Evolutionary conservation across 2,329 filamentous ascomycete genomes (phyloP).

Genomic region (Conoideocrella luteorostrata): DNA sequence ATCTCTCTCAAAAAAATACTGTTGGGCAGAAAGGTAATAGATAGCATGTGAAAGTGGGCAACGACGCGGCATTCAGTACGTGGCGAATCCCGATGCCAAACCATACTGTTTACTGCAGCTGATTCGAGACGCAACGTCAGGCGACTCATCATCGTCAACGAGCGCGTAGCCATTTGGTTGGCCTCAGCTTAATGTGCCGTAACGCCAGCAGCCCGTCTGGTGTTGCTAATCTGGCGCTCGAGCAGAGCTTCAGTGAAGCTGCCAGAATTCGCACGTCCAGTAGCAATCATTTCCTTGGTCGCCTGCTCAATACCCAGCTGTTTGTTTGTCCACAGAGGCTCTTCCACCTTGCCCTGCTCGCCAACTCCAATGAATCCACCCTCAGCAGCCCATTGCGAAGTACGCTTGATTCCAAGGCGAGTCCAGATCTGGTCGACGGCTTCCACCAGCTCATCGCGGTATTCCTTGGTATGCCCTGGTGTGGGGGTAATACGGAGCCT

Average conservation of each 20-base stretch:
- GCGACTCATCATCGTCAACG: no score
- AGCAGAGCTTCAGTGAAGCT: slow-evolving; percentile 53
- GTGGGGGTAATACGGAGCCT: slow-evolving; percentile 93
- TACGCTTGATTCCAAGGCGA: slow-evolving; percentile 84
- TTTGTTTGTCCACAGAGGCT: slow-evolving; percentile 84
- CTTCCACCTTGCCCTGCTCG: slow-evolving; percentile 53
- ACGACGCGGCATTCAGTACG: not conserved
- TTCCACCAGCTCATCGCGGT: slow-evolving; percentile 76
- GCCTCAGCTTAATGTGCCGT: slow-evolving; percentile 15
- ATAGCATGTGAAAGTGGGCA: slow-evolving; percentile 2
- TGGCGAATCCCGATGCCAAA: slow-evolving; percentile 1
- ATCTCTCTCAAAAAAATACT: not conserved
- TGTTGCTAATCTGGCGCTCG: slow-evolving; percentile 42
- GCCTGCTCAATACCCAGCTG: slow-evolving; percentile 74
- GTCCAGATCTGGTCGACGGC: slow-evolving; percentile 86
- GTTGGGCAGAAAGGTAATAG: not conserved
- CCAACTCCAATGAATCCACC: slow-evolving; percentile 96
- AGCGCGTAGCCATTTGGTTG: no score
- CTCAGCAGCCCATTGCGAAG: slow-evolving; percentile 81
- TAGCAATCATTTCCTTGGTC: slow-evolving; percentile 53
- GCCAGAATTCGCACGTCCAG: slow-evolving; percentile 24
- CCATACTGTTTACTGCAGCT: not conserved
- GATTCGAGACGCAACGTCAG: not conserved
- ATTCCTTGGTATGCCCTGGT: slow-evolving; percentile 79
- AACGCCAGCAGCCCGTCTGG: slow-evolving; percentile 21